Evolutionary conservation across 75 land plant genomes (phyloP).

Genomic region (Sequoiadendron giganteum): DNA sequence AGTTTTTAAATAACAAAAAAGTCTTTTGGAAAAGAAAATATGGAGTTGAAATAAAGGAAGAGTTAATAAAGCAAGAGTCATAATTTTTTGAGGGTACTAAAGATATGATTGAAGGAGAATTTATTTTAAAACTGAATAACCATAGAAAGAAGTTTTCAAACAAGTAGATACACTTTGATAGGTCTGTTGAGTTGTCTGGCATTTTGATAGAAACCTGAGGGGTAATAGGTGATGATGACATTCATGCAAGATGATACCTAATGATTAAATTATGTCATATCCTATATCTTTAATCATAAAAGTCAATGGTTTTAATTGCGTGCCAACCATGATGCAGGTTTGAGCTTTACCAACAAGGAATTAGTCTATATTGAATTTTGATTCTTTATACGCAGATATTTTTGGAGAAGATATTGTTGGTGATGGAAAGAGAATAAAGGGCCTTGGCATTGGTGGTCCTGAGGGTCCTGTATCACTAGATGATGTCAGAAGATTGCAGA

Average conservation of each 20-base stretch:
- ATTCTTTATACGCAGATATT: slow-evolving; percentile 4
- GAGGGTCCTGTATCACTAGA: slow-evolving; percentile 91
- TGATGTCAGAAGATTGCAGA: slow-evolving; percentile 93
- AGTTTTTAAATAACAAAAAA: no score
- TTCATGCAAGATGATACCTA: background rate
- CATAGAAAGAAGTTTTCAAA: no score
- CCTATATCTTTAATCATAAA: background rate
- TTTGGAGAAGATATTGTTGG: slow-evolving; percentile 25
- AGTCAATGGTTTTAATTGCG: background rate
- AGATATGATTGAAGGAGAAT: no score
- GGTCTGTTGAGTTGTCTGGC: background rate
- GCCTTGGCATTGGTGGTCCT: slow-evolving; percentile 79
- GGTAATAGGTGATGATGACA: background rate
- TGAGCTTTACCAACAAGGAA: background rate
- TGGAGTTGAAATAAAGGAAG: background rate
- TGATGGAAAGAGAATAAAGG: slow-evolving; percentile 66
- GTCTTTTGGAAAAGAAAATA: background rate
- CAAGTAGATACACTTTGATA: background rate
- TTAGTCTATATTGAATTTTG: background rate
- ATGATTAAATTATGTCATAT: background rate
- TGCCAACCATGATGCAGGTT: background rate
- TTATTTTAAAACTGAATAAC: background rate
- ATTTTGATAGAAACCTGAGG: background rate
- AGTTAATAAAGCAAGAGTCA: background rate
- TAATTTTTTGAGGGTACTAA: background rate